These are phyloP conservation scores for Diversispora epigaea DNA, from an alignment of 192 early-diverging fungal genomes.

Conservation along the genomic window DNA sequence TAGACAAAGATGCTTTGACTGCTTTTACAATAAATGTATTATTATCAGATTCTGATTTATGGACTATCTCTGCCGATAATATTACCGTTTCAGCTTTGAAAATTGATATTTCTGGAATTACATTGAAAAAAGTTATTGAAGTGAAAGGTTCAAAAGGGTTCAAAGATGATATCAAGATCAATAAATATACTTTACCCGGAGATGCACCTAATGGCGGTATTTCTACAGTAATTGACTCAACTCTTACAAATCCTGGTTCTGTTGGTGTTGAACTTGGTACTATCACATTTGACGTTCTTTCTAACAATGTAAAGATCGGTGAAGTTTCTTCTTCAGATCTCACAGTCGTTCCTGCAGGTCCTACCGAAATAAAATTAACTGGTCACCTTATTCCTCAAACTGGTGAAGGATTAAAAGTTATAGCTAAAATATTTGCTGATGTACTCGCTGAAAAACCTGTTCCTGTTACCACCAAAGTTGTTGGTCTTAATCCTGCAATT, in stretches of 20 bases:
- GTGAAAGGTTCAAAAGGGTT: slow-evolving; percentile 43
- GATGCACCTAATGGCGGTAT: slow-evolving; percentile 60
- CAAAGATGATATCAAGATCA: slow-evolving; percentile 35
- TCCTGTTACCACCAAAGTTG: background rate
- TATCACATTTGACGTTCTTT: slow-evolving; percentile 23
- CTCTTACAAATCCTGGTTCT: slow-evolving; percentile 58
- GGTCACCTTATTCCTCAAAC: background rate
- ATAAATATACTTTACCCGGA: slow-evolving; percentile 42
- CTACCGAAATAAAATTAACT: background rate
- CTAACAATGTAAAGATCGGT: background rate
- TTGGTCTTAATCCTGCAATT: background rate
- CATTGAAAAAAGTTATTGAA: slow-evolving; percentile 47
- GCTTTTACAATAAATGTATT: slow-evolving; percentile 53
- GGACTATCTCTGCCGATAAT: slow-evolving; percentile 48
- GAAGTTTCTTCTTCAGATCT: background rate
- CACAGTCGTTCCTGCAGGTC: background rate
- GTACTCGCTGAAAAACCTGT: background rate
- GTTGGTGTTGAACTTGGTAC: slow-evolving; percentile 51
- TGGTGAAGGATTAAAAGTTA: background rate
- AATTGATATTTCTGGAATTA: slow-evolving; percentile 47
- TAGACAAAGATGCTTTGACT: slow-evolving; percentile 43
- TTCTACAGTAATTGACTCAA: slow-evolving; percentile 61
- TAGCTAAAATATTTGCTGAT: background rate
- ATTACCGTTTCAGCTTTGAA: slow-evolving; percentile 56
- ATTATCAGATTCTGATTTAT: slow-evolving; percentile 47